Base-by-base conservation (phyloP, 495 filamentous ascomycete species). In the Hypoxylon subgilvum region DNA sequence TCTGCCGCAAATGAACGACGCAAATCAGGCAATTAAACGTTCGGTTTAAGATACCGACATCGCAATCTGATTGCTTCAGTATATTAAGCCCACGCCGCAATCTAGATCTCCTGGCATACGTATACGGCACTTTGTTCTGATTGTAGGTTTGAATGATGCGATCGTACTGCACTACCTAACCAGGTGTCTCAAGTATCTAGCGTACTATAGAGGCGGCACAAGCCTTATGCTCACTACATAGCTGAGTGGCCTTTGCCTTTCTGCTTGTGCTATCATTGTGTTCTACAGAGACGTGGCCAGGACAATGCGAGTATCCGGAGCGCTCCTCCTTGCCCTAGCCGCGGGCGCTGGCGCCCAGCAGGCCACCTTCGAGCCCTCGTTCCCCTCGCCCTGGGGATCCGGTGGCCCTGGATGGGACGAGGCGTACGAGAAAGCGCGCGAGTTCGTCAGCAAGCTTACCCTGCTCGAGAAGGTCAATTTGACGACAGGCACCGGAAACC, bases 391-490 rank as follows among this genome's bases (percentile, higher is more conserved):
- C 46, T 91, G 90, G 86, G 79, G 76, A 36, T 74, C 78, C 31
- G 86, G 88, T 30, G 78, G 83, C 2, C 61, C 65, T 13, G 82
- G 82, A 16, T 97, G 92, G 92, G 79, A 82, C 21, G 84, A 88
- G 45, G 88, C 86, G 40, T 96, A 96, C 69, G 72, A 71, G 42
- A 92, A 93, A 63, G 92, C 92, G 1, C 80, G 82, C 22, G 78
- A 74, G 36, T 72, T 96, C 63, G 92, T 96, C 0, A 68, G 76
- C 47, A 75, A 83, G 62, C 90, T 96, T 84, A 90, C 83, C 16
- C 70, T 97, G 52, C 71, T 86, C 8, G 92, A 96, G 69, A 97
- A 96, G 71, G 89, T 69, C 12, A 91, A 91, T 51, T 65, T 90
- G 52, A 90, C 86, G 4, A 89, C 88, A 2, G 89, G 89, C 57